Percentiles rank a stretch among this genome's conserved stretches.
These are phyloP conservation scores for Lecanicillium sp. DNA, from an alignment of 2,329 filamentous ascomycete genomes.

Conservation along the genomic window DNA sequence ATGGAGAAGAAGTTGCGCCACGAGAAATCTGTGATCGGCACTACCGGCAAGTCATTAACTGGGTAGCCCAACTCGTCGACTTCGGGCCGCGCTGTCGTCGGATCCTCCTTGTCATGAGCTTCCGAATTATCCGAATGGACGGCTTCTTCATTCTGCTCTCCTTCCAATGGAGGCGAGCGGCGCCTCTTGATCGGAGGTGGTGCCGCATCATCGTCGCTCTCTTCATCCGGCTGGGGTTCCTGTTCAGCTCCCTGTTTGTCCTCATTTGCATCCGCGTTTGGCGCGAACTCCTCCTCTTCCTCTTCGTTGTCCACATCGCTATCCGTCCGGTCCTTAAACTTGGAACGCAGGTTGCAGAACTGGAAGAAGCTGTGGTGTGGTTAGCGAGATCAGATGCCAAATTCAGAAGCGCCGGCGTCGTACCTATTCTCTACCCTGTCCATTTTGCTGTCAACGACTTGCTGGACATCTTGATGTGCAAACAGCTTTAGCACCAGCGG, in stretches of 20 bases:
- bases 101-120: constrained; percentile 17
- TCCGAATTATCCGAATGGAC: too few species aligned
- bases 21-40: constrained; percentile 82
- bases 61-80: constrained; percentile 88
- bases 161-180: constrained; percentile 30
- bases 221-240: constrained; percentile 26
- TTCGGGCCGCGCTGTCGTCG: constrained; percentile 38
- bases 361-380: constrained; percentile 65
- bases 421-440: constrained; percentile 77
- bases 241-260: constrained; percentile 25
- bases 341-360: constrained; percentile 70
- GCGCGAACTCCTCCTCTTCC: constrained; percentile 13
- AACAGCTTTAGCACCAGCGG: constrained; percentile 89
- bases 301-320: constrained; percentile 19
- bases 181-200: constrained; percentile 72
- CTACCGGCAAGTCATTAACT: constrained; percentile 56
- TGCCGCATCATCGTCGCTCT: constrained; percentile 68
- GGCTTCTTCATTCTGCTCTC: constrained; percentile 10
- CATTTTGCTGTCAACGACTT: constrained; percentile 75
- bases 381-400: constrained; percentile 11
- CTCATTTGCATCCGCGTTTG: constrained; percentile 18
- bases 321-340: constrained; percentile 26
- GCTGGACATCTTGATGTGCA: constrained; percentile 88
- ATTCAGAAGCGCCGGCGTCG: constrained; percentile 12
- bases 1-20: constrained; percentile 91